phyloP scores from a whole-genome alignment of 495 filamentous ascomycete species.

The Aspergillus campestris region DNA sequence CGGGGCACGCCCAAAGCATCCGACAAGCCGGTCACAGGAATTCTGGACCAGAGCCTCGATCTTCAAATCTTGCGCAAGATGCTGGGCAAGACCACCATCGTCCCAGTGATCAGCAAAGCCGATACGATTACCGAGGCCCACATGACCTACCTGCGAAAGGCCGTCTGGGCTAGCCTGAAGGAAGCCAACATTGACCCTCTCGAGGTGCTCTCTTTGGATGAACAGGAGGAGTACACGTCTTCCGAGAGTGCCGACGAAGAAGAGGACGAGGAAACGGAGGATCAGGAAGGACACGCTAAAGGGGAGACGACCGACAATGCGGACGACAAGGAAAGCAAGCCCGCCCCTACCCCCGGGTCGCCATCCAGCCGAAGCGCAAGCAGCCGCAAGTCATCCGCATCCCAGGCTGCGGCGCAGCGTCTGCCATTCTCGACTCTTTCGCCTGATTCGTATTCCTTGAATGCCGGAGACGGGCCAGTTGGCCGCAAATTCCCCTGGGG shows the following conservation, averaged over 20 bases:
- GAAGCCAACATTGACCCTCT: conserved; percentile 81
- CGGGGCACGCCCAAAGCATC: conserved; percentile 47
- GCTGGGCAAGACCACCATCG: conserved; percentile 90
- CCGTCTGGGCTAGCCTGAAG: conserved; percentile 82
- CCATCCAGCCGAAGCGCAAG: conserved; percentile 22
- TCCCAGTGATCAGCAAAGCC: conserved; percentile 94
- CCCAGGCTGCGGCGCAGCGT: conserved; percentile 25
- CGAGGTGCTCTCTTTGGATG: conserved; percentile 74
- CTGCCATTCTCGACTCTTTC: conserved; percentile 90
- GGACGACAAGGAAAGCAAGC: conserved; percentile 16
- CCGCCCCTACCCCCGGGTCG: conserved; percentile 38
- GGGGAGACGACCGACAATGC: conserved; percentile 10
- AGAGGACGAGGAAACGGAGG: conserved; percentile 41
- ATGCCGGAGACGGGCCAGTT: conserved; percentile 43
- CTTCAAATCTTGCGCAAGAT: conserved; percentile 81
- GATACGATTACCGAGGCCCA: conserved; percentile 91
- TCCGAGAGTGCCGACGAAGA: conserved; percentile 54
- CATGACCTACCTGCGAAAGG: conserved; percentile 86
- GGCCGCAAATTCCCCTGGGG: conserved; percentile 94
- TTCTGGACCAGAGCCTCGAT: conserved; percentile 83
- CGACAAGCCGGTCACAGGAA: conserved; percentile 42
- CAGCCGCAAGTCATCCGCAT: conserved; percentile 15
- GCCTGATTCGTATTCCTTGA: conserved; percentile 80
- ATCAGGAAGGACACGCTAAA: conserved; percentile 16
- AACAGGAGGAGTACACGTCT: conserved; percentile 55